Percentiles rank a stretch among this genome's conserved stretches.
phyloP scores from a whole-genome alignment of 805 yeast species.

The Schwanniomyces yamadae region DNA sequence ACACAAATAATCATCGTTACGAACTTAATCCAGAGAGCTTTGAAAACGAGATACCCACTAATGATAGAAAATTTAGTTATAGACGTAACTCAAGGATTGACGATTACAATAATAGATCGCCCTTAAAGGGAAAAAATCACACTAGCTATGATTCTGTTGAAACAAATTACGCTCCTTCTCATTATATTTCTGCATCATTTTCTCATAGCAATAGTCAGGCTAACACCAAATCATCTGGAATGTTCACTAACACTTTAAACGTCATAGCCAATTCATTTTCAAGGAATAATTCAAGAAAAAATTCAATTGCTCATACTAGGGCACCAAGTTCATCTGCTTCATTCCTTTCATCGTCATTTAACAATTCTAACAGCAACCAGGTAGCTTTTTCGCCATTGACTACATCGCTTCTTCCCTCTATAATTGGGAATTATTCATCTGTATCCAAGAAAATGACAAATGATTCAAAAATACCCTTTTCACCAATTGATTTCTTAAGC shows the following conservation, averaged over 20 bases:
- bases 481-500: slow-evolving; percentile 41
- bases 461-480: slow-evolving; percentile 38
- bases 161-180: slow-evolving; percentile 16
- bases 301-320: slow-evolving; percentile 4
- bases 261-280: slow-evolving; percentile 18
- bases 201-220: neutral
- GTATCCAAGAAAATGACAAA: slow-evolving; percentile 34
- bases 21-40: too few relatives aligned
- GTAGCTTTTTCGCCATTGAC: slow-evolving; percentile 13
- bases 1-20: slow-evolving; percentile 22
- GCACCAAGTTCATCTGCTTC: slow-evolving; percentile 5
- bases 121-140: too few relatives aligned
- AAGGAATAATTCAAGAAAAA: slow-evolving; percentile 5
- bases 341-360: neutral
- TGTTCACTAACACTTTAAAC: slow-evolving; percentile 17
- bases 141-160: too few relatives aligned
- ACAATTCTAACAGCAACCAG: slow-evolving; percentile 7
- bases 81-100: too few relatives aligned
- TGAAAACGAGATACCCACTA: too few relatives aligned
- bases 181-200: slow-evolving; percentile 4
- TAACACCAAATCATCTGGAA: neutral
- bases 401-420: slow-evolving; percentile 40
- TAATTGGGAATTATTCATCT: slow-evolving; percentile 39
- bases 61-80: too few relatives aligned
- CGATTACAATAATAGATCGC: too few relatives aligned